Percentiles rank a stretch among this genome's conserved stretches.
phyloP scores from a whole-genome alignment of 345 rosid genomes.

The Eucalyptus polyanthemos region DNA sequence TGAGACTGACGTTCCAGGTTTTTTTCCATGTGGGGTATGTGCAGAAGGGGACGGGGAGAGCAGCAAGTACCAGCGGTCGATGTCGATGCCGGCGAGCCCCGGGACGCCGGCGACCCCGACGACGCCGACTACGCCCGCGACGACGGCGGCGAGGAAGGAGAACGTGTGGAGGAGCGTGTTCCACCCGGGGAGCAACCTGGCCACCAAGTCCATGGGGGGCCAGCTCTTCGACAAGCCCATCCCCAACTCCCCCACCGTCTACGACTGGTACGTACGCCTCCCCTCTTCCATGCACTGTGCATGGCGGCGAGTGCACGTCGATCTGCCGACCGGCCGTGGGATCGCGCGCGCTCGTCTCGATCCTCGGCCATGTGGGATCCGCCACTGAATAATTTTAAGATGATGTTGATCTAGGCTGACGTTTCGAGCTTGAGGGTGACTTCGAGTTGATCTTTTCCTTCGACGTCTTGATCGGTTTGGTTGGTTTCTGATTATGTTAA shows the following conservation, averaged over 20 bases:
- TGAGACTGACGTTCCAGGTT: accelerated
- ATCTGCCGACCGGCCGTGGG: neutral
- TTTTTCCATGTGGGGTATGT: neutral
- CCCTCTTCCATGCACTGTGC: neutral
- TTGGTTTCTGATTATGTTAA: neutral
- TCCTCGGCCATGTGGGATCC: neutral
- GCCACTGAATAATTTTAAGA: neutral
- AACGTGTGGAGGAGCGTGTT: constrained; percentile 99
- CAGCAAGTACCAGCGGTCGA: constrained; percentile 38
- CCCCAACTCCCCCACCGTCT: constrained; percentile 85
- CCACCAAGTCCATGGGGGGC: constrained; percentile 57
- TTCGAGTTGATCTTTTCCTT: accelerated
- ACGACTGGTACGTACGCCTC: constrained; percentile 56
- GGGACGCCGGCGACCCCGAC: constrained; percentile 53
- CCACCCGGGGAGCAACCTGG: constrained; percentile 88
- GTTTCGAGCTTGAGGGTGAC: neutral
- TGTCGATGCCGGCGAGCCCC: constrained; percentile 56
- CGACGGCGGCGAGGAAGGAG: constrained; percentile 34
- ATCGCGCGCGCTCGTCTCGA: neutral
- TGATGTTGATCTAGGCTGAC: neutral
- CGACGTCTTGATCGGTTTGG: neutral
- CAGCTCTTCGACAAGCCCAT: constrained; percentile 71
- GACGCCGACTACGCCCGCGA: constrained; percentile 48
- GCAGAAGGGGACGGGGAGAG: constrained; percentile 28
- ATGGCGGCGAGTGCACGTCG: neutral